Percentiles rank a stretch among this genome's conserved stretches.
phyloP scores from a whole-genome alignment of 352 stramenopile genomes.

The Phytopythium sindhum region DNA sequence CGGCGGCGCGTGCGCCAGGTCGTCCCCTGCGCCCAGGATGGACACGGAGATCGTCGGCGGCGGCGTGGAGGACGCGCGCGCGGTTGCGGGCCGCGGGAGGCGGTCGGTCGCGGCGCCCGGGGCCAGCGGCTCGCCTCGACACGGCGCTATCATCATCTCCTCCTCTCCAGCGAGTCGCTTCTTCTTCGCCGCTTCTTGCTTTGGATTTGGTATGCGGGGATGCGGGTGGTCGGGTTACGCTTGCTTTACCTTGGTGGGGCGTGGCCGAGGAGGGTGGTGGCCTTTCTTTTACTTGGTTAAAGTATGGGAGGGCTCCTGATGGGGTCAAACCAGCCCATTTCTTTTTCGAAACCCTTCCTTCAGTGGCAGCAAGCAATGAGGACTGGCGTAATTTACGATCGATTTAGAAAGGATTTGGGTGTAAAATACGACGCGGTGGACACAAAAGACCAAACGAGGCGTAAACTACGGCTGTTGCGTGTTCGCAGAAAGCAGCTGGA shows the following conservation, averaged over 20 bases:
- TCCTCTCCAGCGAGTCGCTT: not conserved
- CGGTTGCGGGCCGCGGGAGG: not conserved
- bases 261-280: too few relatives aligned
- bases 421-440: not conserved
- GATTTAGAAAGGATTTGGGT: not conserved
- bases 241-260: not conserved
- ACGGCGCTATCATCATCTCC: not conserved
- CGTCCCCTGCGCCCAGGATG: not conserved
- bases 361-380: too few relatives aligned
- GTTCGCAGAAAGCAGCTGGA: slow-evolving; percentile 8
- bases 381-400: not conserved
- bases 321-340: too few relatives aligned
- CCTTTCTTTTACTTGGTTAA: not conserved
- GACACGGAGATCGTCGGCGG: slow-evolving; percentile 1
- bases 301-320: not conserved
- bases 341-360: not conserved
- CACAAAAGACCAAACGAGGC: not conserved
- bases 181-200: not conserved
- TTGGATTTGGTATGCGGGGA: not conserved
- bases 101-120: not conserved
- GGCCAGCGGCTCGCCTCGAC: not conserved
- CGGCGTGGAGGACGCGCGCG: not conserved
- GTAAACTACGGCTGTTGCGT: not conserved
- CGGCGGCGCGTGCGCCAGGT: slow-evolving; percentile 1
- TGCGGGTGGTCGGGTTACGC: not conserved